Evolutionary conservation across 768 basidiomycete genomes (phyloP), one percentile per base, ranked within the genome.

Genomic region (Pleurotus eryngii): DNA sequence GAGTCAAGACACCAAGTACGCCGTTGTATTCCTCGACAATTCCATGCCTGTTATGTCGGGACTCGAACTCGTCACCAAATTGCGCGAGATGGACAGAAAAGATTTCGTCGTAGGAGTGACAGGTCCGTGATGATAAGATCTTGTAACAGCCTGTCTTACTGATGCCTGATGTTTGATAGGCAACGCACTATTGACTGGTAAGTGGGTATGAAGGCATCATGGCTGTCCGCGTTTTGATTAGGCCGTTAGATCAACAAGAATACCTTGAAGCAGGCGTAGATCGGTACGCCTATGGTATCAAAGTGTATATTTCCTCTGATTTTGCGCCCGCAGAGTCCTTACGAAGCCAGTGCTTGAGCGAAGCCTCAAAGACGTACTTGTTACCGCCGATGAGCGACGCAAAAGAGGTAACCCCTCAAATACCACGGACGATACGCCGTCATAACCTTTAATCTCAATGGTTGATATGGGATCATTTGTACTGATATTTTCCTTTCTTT

Each of bases 51-150:
- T 90, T 17, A 77, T 91, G 76, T 86, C 86, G 59, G 93, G 93
- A 14, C 66, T 91, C 46, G 81, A 85, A 57, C 80, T 82, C 17
- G 83, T 92, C 9, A 68, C 78, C 55, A 85, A 81, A 67, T 72
- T 95, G 39, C 75, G 92, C 58, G 76, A 79, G 57, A 67, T 85
- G 66, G 86, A 85, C 6, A 76, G 90, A 59, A 72, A 67, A 17
- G 90, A 93, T 64, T 89, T 93, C 64, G 82, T 94, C n/a, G 87
- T 92, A 15, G 89, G 89, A 35, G 86, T 90, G 42, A 90, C 89
- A 53, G 89, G 85, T 84, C 42, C 62, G 76, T 63, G 26, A 22
- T 56, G 39, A 53, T 49, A 46, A 18, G 30, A 40, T 46, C 17
- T 43, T 7, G 38, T 43, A 43, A 12, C 51, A 17, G 43, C 22